Conservation (phyloP, 169 alveolate genomes). For the Plasmodium yoelii region DNA sequence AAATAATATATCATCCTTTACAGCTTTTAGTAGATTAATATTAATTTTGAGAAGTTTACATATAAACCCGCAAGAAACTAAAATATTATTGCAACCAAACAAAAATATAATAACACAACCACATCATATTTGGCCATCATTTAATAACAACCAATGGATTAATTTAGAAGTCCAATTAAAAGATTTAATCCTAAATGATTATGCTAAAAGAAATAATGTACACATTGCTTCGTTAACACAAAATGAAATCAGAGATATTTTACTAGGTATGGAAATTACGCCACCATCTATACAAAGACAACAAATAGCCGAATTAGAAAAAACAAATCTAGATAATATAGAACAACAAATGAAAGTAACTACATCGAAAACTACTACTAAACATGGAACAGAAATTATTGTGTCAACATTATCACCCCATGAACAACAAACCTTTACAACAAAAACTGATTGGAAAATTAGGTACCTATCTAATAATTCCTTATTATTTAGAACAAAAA, state of each 20-base stretch:
- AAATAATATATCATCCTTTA: constrained; percentile 96
- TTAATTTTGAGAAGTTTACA: constrained; percentile 98
- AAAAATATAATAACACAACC: constrained; percentile 97
- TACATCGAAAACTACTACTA: constrained; percentile 97
- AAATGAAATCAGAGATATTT: constrained; percentile 99
- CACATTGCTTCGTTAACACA: constrained; percentile 98
- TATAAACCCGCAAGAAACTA: constrained; percentile 98
- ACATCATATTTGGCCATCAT: constrained; percentile 99
- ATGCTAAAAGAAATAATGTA: constrained; percentile 98
- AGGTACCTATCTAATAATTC: constrained; percentile 98
- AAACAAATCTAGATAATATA: constrained; percentile 80
- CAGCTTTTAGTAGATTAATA: constrained; percentile 98
- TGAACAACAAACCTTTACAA: constrained; percentile 97
- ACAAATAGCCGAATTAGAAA: constrained; percentile 94
- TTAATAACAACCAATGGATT: constrained; percentile 99
- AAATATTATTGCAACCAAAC: constrained; percentile 97
- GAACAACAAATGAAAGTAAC: constrained; percentile 88
- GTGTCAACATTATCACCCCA: constrained; percentile 98
- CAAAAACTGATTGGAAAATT: constrained; percentile 99
- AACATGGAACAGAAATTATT: constrained; percentile 97
- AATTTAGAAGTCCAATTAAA: constrained; percentile 98
- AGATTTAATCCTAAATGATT: constrained; percentile 98
- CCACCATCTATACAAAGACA: constrained; percentile 97
- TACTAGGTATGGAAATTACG: constrained; percentile 99
- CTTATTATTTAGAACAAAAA: constrained; percentile 96